Base-by-base conservation (phyloP, 2,329 filamentous ascomycete species). In the Hypoxylon sp. region DNA sequence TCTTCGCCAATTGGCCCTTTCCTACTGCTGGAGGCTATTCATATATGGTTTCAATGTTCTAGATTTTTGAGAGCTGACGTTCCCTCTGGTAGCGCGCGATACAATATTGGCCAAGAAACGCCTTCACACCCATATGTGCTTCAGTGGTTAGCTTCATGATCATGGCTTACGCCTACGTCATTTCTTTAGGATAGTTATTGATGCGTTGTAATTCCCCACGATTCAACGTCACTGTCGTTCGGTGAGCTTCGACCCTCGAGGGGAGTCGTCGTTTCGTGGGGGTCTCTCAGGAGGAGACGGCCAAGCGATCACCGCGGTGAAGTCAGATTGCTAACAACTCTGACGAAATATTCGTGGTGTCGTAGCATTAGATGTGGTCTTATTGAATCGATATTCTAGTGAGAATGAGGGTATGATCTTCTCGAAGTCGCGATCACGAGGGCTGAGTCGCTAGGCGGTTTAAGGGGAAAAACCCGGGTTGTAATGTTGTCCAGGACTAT, bases 341-440 rank as follows among this genome's bases (percentile, higher is more conserved):
- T 43, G 43, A 57, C 28, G 25, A 57, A 51, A 64, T 57, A n/a
- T 30, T 50, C 32, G 63, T 32, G 41, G 21, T 56, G 38, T 51
- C 50, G 30, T 49, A 38, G 57, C 58, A 61, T 45, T 32, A 65
- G 43, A 50, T 34, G 65, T 67, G 55, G 34, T 11, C 56, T 67
- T 55, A 57, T 64, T 34, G 45, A 66, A 51, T 57, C 63, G 45
- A 62, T 38, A 68, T 53, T 60, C 11, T 50, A 45, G 55, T 50
- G 21, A 59, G 43, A 36, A 59, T 63, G 60, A 45, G 63, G 67
- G 51, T 38, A 66, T 61, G 74, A 75, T 75, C 73, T 57, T 51
- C 73, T 68, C 58, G 28, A 28, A 38, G 36, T 50, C 28, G 38
- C 30, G 57, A 60, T 75, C 72, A 75, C 72, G 73, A 63, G 74